Base-by-base conservation (phyloP, 345 rosid genomes). In the Aethionema arabicum region DNA sequence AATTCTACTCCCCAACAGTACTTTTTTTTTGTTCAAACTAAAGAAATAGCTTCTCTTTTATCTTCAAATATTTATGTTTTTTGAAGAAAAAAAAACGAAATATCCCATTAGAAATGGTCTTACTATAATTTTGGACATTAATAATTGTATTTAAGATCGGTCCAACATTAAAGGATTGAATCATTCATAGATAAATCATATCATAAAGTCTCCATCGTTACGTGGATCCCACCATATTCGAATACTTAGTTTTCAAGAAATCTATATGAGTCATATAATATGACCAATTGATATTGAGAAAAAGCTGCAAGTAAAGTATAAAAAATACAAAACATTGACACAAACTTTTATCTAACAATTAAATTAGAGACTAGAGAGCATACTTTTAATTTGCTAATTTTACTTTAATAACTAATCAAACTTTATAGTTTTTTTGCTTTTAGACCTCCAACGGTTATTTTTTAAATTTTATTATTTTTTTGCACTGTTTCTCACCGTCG, bases 191-290 rank as follows among this genome's bases (percentile, higher is more conserved):
- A 21, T 21, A 21, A 21, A 21, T 21, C 27, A 21, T 21, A 21
- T 41, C 29, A 41, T 38, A 29, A 4, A 48, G 8, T 56, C 11
- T 14, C 9, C 8, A 21, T 52, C 11, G 21, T 56, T 11, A 27
- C 48, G 12, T 56, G 61, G 7, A 39, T 39, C n/a, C 29, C 2
- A 32, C 29, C 42, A 45, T 15, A 59, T 21, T 1, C 27, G 51
- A 44, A 32, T 43, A 4, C 63, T 14, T 44, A n/a, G 35, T 49
- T 14, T 61, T 50, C 55, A 62, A 62, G 57, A 51, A 51, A 51
- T 31, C 32, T 40, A 12, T 21, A 21, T 21, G 27, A 21, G 27
- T n/a, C n/a, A n/a, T n/a, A n/a, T n/a, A n/a, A n/a, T n/a, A n/a
- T 29, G 0, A 13, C 57, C 49, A 61, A 12, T n/a, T 15, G 43